Conservation (phyloP, 2,329 filamentous ascomycete species). For the Phaeosphaeria sp. region DNA sequence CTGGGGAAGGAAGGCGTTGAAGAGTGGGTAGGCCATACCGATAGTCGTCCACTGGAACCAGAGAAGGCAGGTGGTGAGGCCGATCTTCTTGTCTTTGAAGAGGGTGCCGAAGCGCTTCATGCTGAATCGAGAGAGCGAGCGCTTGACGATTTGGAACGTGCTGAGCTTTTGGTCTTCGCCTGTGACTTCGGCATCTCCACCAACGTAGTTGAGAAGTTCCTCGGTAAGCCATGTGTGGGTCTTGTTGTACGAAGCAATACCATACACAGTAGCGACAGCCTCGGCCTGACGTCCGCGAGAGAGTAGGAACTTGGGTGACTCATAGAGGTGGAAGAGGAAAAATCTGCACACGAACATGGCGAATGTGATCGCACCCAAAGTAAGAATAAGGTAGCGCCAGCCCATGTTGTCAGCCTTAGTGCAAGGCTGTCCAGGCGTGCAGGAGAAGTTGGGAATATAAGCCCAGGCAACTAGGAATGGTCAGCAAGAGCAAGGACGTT, state of each 20-base stretch:
- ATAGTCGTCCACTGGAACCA: conserved; percentile 86
- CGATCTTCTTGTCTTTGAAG: conserved; percentile 58
- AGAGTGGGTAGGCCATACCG: conserved; percentile 86
- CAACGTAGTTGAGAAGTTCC: conserved; percentile 65
- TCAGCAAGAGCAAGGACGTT: conserved; percentile 10
- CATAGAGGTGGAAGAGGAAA: conserved; percentile 80
- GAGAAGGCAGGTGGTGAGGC: conserved; percentile 59
- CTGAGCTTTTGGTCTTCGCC: conserved; percentile 48
- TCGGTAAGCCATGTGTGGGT: conserved; percentile 65
- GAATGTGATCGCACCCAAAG: conserved; percentile 75
- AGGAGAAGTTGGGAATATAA: conserved; percentile 73
- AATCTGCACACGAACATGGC: conserved; percentile 80
- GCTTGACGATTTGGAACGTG: conserved; percentile 59
- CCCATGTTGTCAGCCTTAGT: conserved; percentile 66
- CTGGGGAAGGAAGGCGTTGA: conserved; percentile 89
- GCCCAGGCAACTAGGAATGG: conserved; percentile 69
- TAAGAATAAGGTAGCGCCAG: conserved; percentile 77
- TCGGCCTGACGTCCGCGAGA: conserved; percentile 78
- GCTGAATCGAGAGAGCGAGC: conserved; percentile 72
- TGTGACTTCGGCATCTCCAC: conserved; percentile 55
- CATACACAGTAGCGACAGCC: conserved; percentile 80
- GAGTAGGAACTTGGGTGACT: conserved; percentile 85
- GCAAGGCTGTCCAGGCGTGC: conserved; percentile 47
- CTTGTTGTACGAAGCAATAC: conserved; percentile 75
- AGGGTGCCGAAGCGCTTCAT: conserved; percentile 71